phyloP scores from a whole-genome alignment of 139 green algal genomes.

The Chlamydomonas urium region DNA sequence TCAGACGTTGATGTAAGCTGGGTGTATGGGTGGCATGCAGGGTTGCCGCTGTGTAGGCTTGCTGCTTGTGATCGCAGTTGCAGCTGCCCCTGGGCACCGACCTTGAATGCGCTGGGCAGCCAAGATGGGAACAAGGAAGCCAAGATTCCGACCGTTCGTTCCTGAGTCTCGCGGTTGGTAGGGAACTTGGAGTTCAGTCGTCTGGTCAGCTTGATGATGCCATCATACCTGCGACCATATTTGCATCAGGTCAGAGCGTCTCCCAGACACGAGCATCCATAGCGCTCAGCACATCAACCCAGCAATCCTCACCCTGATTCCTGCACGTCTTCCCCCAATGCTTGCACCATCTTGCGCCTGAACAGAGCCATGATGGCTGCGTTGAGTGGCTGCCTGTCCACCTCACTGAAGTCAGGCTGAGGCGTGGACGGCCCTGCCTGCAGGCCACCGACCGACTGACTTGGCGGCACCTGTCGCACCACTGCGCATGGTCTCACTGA shows the following conservation, averaged over 20 bases:
- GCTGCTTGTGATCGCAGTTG: neutral
- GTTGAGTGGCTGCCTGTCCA: constrained; percentile 65
- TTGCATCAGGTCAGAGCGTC: neutral
- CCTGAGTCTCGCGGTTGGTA: constrained; percentile 53
- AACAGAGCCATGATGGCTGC: constrained; percentile 69
- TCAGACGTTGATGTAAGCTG: neutral
- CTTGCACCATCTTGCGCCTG: constrained; percentile 66
- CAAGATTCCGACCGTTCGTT: constrained; percentile 62
- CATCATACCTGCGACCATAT: constrained; percentile 63
- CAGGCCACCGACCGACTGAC: no score
- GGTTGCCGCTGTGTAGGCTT: no score
- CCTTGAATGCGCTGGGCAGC: constrained; percentile 75
- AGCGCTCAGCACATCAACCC: no score
- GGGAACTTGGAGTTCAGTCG: constrained; percentile 62
- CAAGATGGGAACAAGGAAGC: constrained; percentile 74
- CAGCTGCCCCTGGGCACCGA: no score
- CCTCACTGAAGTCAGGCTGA: no score
- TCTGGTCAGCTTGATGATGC: constrained; percentile 81
- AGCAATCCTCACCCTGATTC: neutral
- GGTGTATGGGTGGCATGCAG: no score
- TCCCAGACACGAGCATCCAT: neutral
- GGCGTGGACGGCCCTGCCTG: no score
- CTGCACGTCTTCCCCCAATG: constrained; percentile 50
- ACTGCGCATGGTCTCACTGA: no score
- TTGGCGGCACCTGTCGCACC: no score